Evolutionary conservation across 176 grass and related monocot species (phyloP).

Genomic region (Oryza coarctata): DNA sequence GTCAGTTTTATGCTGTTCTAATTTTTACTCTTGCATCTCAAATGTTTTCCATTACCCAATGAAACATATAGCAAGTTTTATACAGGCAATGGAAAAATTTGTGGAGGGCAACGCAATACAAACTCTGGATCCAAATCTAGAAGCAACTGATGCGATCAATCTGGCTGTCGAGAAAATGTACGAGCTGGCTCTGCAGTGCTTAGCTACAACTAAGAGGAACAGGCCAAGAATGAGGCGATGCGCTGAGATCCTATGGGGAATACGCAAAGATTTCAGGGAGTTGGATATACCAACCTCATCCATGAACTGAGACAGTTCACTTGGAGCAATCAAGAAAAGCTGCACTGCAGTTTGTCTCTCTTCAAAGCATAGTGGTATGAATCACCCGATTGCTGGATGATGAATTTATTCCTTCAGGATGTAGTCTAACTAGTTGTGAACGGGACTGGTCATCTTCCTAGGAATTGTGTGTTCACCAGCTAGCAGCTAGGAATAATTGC

Average conservation of each 20-base stretch:
- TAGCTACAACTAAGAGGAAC: constrained; percentile 56
- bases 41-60: background rate
- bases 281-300: constrained; percentile 32
- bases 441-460: constrained; percentile 17
- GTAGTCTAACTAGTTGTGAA: background rate
- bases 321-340: constrained; percentile 23
- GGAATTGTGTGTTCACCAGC: constrained; percentile 19
- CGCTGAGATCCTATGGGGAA: constrained; percentile 71
- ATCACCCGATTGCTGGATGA: background rate
- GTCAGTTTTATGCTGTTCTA: constrained; percentile 36
- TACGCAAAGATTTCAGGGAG: constrained; percentile 77
- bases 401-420: constrained; percentile 26
- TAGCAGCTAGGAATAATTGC: constrained; percentile 1
- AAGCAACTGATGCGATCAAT: constrained; percentile 42
- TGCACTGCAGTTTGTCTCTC: constrained; percentile 28
- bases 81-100: constrained; percentile 76
- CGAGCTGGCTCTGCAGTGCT: constrained; percentile 61
- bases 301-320: constrained; percentile 32
- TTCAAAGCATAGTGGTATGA: constrained; percentile 27
- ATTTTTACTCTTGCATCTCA: background rate
- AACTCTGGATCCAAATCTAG: constrained; percentile 63
- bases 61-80: constrained; percentile 1
- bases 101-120: constrained; percentile 52
- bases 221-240: constrained; percentile 71
- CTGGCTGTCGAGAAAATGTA: constrained; percentile 60